phyloP scores from a whole-genome alignment of 331 rosid genomes.

The Quercus tomentella region DNA sequence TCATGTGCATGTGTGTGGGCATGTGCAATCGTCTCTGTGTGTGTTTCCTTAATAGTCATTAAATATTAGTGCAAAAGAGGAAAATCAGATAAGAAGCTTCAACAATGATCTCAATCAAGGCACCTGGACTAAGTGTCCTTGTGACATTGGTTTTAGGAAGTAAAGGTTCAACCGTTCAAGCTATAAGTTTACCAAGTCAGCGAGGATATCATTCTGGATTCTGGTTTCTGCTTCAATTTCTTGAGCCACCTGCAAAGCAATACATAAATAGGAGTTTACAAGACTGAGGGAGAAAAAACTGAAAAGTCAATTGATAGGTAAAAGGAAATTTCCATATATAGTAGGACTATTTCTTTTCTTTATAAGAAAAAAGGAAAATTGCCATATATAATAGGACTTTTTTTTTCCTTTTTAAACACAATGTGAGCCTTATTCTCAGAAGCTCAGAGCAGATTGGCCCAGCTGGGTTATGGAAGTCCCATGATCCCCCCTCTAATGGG shows the following conservation, averaged over 20 bases:
- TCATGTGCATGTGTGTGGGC: neutral
- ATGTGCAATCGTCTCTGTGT: neutral
- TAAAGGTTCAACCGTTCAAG: neutral
- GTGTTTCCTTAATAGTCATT: neutral
- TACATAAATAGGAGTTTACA: neutral
- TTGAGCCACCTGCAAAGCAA: conserved; percentile 22
- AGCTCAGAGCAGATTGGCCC: neutral
- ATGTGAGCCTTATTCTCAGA: neutral
- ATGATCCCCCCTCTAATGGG: neutral
- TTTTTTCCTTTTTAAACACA: neutral
- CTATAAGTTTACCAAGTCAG: conserved; percentile 20
- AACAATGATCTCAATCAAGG: neutral
- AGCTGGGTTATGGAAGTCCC: neutral
- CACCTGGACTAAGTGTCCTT: neutral
- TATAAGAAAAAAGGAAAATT: neutral
- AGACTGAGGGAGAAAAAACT: neutral
- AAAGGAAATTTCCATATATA: neutral
- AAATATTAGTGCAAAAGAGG: neutral
- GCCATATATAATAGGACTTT: neutral
- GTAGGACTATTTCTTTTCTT: neutral
- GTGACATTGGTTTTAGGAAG: neutral
- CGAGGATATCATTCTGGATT: conserved; percentile 23
- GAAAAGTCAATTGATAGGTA: neutral
- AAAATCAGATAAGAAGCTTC: neutral
- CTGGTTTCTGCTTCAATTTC: conserved; percentile 27